Conservation (phyloP, 441 rosid genomes). For the Bruguiera hainesii region DNA sequence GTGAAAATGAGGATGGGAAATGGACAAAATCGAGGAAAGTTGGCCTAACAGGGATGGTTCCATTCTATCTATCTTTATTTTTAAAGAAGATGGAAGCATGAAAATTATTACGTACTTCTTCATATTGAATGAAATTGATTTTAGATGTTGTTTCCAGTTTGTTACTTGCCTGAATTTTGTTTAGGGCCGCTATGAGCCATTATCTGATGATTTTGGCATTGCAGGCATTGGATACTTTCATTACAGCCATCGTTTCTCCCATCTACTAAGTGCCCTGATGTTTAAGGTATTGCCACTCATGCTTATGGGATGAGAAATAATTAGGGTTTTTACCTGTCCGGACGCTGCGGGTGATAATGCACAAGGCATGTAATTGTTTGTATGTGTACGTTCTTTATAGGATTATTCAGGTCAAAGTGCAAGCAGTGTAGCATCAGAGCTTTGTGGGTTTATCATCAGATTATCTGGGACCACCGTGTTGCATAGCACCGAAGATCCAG, state of each 20-base stretch:
- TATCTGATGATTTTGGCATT: conserved; percentile 16
- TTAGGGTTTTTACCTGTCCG: neutral
- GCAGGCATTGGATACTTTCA: conserved; percentile 69
- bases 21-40: too few relatives aligned
- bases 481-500: conserved; percentile 56
- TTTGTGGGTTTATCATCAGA: conserved; percentile 58
- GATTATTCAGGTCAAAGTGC: conserved; percentile 61
- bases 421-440: conserved; percentile 51
- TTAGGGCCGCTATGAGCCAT: conserved; percentile 2
- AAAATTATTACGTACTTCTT: too few relatives aligned
- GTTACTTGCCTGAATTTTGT: neutral
- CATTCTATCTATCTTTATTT: too few relatives aligned
- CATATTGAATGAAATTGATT: too few relatives aligned
- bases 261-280: conserved; percentile 60
- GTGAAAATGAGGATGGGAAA: too few relatives aligned
- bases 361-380: conserved; percentile 4
- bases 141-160: too few relatives aligned
- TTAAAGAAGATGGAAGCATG: too few relatives aligned
- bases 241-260: conserved; percentile 60
- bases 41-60: too few relatives aligned
- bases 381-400: conserved; percentile 19
- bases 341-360: neutral
- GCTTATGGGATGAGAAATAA: neutral
- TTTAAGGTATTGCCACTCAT: conserved; percentile 44
- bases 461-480: conserved; percentile 53